Base-by-base conservation (phyloP, 1,139 yeast genomes). In the Yamadazyma membranifaciens region DNA sequence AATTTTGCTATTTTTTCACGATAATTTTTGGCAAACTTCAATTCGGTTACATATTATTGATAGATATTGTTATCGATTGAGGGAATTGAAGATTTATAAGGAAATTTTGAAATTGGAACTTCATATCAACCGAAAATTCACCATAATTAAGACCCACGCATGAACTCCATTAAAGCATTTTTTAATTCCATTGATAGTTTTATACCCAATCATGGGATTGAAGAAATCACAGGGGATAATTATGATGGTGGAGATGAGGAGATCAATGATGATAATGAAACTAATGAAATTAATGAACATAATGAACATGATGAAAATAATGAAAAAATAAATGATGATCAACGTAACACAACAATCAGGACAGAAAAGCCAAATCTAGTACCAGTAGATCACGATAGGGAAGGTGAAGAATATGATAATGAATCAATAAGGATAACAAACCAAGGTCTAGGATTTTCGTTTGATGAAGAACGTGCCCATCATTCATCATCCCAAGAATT, bases 131-230 rank as follows among this genome's bases (percentile, higher is more conserved):
- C 24, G 24, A 20, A 20, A 20, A 20, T 20, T 7, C 5, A 20
- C 7, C 24, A 20, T 20, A 20, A 20, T 20, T 20, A 20, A 20
- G 24, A 20, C 29, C 33, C 16, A 26, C 13, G 32, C 10, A 68
- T 68, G 75, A 69, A 69, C 51, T 66, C 72, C 28, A 59, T 69
- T 36, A 69, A 67, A 44, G 51, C 65, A 25, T 47, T 69, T 37
- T 73, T 67, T 37, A 57, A 56, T 45, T 67, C 73, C 30, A 50
- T 69, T 43, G 74, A 69, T 42, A 55, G 50, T 34, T 47, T 65
- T 36, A 63, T 62, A 43, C 64, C 71, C 35, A 49, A 44, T 22
- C 28, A 35, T 28, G 34, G 29, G 9, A 27, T n/a, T 13, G 47
- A 40, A 14, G 46, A 42, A 6, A 17, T 24, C 16, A 25, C 17